Evolutionary conservation across 257 asterid genomes (phyloP).

Genomic region (Jacaranda copaia): DNA sequence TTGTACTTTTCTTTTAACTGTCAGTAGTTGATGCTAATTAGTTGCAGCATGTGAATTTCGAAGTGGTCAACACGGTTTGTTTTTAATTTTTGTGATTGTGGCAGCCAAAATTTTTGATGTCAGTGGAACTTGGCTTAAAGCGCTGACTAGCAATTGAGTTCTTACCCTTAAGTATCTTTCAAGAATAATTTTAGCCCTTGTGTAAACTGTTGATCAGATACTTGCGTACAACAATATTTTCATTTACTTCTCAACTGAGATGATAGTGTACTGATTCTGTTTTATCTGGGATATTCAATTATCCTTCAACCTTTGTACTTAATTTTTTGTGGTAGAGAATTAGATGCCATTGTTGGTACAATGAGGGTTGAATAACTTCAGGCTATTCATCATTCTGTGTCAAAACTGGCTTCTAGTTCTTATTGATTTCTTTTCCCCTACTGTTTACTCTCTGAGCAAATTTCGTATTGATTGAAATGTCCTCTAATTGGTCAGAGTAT

Average conservation of each 20-base stretch:
- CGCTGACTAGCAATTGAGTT: slow-evolving; percentile 9
- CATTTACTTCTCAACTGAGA: slow-evolving; percentile 4
- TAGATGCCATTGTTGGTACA: background rate
- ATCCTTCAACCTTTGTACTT: background rate
- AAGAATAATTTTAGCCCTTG: background rate
- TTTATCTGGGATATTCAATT: background rate
- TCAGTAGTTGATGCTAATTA: slow-evolving; percentile 3
- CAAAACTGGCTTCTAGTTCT: background rate
- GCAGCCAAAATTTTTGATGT: background rate
- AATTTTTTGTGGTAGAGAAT: background rate
- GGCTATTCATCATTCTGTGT: background rate
- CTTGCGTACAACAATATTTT: background rate
- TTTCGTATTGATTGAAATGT: background rate
- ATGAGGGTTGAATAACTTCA: background rate
- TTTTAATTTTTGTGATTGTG: background rate
- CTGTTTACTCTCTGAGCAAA: background rate
- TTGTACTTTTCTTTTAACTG: background rate
- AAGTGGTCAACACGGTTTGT: slow-evolving; percentile 21
- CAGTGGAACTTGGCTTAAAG: background rate
- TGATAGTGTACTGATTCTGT: slow-evolving; percentile 19
- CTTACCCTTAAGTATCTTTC: background rate
- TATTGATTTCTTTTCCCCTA: slow-evolving; percentile 2
- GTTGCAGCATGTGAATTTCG: slow-evolving; percentile 33
- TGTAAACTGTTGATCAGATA: background rate
- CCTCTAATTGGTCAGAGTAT: background rate